phyloP scores from a whole-genome alignment of 106 monocot genomes.

The Phalaenopsis equestris region DNA sequence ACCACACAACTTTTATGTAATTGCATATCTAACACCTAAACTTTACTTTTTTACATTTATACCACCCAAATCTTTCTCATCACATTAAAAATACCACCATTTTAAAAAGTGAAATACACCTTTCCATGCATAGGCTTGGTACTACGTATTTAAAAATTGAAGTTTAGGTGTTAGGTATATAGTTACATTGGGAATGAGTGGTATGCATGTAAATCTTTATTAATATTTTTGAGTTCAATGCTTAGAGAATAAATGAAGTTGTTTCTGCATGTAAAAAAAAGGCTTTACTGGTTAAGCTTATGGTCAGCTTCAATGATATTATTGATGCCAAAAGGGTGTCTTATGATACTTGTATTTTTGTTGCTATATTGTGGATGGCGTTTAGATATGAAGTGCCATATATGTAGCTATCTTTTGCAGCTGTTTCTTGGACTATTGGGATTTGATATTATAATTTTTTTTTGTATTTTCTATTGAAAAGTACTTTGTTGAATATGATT shows the following conservation, averaged over 20 bases:
- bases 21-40: too few relatives aligned
- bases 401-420: background rate
- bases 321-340: background rate
- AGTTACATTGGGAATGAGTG: too few relatives aligned
- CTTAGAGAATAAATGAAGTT: background rate
- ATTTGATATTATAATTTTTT: background rate
- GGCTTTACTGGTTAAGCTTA: background rate
- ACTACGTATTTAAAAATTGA: too few relatives aligned
- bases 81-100: too few relatives aligned
- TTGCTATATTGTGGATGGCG: background rate
- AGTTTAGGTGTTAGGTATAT: too few relatives aligned
- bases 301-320: background rate
- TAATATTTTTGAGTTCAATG: background rate
- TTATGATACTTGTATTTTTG: background rate
- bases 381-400: background rate
- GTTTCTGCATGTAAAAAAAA: background rate
- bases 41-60: too few relatives aligned
- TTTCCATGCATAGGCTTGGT: too few relatives aligned
- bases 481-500: background rate
- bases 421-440: background rate
- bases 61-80: too few relatives aligned
- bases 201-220: too few relatives aligned
- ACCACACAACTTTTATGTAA: too few relatives aligned
- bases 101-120: too few relatives aligned
- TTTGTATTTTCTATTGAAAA: background rate